phyloP scores from a whole-genome alignment of 805 yeast genomes.

The Pichia rugopelliculosa region DNA sequence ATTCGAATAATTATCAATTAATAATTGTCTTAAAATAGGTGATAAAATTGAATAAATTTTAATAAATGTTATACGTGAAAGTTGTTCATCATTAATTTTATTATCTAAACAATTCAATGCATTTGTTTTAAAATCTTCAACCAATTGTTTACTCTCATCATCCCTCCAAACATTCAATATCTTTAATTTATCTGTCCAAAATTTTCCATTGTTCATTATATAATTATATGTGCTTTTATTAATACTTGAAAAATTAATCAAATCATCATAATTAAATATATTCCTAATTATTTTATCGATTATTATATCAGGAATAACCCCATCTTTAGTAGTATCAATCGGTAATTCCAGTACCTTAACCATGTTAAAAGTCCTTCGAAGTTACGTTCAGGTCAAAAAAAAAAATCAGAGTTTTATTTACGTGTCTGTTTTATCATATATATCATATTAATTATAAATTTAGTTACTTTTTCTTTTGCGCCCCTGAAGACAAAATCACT shows the following conservation, averaged over 20 bases:
- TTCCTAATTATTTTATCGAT: slow-evolving; percentile 18
- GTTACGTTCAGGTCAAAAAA: too few species aligned
- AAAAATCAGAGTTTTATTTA: not conserved
- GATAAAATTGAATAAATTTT: slow-evolving; percentile 22
- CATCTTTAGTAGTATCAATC: not conserved
- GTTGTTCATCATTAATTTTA: slow-evolving; percentile 18
- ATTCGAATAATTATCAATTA: slow-evolving; percentile 28
- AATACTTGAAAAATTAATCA: slow-evolving; percentile 23
- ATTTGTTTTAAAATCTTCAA: slow-evolving; percentile 10
- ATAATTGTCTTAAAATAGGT: slow-evolving; percentile 26
- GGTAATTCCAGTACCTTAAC: not conserved
- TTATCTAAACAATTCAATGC: slow-evolving; percentile 23
- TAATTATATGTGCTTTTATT: slow-evolving; percentile 23
- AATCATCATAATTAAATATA: slow-evolving; percentile 20
- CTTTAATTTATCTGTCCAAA: slow-evolving; percentile 24
- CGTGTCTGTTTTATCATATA: too few species aligned
- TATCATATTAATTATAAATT: too few species aligned
- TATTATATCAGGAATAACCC: not conserved
- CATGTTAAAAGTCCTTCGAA: too few species aligned
- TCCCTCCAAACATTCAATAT: slow-evolving; percentile 21
- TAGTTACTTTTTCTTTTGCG: too few species aligned
- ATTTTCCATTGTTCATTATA: slow-evolving; percentile 13
- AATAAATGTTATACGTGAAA: slow-evolving; percentile 22
- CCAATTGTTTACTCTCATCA: not conserved
- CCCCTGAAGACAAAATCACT: too few species aligned